Base-by-base conservation (phyloP, 768 basidiomycete species). In the Rhizopogon sp. region DNA sequence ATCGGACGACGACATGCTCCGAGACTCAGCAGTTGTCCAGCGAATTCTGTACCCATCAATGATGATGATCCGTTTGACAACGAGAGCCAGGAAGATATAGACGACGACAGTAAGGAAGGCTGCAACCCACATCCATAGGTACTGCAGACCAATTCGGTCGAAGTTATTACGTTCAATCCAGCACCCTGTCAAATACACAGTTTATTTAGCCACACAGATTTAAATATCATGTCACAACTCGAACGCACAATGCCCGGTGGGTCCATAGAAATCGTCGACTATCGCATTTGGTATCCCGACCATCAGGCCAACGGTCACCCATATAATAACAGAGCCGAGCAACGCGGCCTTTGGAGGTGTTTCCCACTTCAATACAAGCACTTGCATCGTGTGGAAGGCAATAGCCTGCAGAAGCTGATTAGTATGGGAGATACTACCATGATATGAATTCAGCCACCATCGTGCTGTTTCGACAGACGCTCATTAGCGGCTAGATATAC, bases 91-190 rank as follows among this genome's bases (percentile, higher is more conserved):
- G 39, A 76, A 70, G 6, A 72, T 60, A 57, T 81, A 81, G 6
- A 80, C 67, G 11, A 77, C 50, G 39, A 76, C 45, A 66, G 77
- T 76, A 10, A 71, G 46, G 31, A 76, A 61, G 2, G 72, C 76
- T 0, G 79, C 66, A 6, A 75, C 52, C 80, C 81, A 83, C 41
- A 80, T 65, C 77, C 79, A 81, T n/a, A 78, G 52, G 55, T 80
- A 82, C 55, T 80, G 80, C 3, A 79, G 70, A 8, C 71, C 72
- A 11, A 80, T 75, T 45, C 70, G 70, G 56, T 79, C 74, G 13
- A 55, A 56, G 57, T 68, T 78, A 0, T 65, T 54, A 3, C 60
- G 39, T 3, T 58, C 54, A 41, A 82, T 80, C 80, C 81, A 82
- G 58, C 81, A 81, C 81, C 79, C 79, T 79, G 57, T 4, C n/a